Conservation (phyloP, 768 basidiomycete species). For the Naganishia antarctica region DNA sequence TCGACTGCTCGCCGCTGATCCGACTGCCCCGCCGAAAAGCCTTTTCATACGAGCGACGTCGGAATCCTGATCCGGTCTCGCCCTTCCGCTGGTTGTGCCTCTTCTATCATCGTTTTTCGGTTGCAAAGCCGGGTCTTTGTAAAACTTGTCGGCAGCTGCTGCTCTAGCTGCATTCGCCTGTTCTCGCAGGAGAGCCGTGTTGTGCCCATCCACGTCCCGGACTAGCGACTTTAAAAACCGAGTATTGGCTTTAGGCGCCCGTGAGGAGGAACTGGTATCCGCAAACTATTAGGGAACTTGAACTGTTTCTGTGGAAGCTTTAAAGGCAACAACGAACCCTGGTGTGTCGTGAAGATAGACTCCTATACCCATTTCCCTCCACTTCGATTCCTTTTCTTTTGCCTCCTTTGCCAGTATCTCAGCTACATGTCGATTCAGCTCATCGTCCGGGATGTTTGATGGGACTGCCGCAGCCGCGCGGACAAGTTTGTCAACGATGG, state of each 20-base stretch:
- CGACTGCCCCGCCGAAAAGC: conserved; percentile 43
- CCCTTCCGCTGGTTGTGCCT: not conserved
- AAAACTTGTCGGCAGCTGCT: conserved; percentile 30
- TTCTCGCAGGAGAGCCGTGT: conserved; percentile 62
- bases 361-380: conserved; percentile 66
- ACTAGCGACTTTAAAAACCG: conserved; percentile 62
- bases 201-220: conserved; percentile 90
- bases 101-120: not conserved
- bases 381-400: conserved; percentile 79
- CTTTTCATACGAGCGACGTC: conserved; percentile 23
- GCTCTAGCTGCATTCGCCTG: conserved; percentile 47
- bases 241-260: conserved; percentile 63
- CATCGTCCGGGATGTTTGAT: conserved; percentile 57
- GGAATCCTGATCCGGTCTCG: not conserved
- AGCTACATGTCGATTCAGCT: conserved; percentile 86
- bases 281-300: not conserved
- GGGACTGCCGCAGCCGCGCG: conserved; percentile 46
- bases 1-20: conserved; percentile 26
- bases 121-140: not conserved
- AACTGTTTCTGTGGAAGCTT: not conserved
- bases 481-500: conserved; percentile 44
- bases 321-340: not conserved
- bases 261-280: conserved; percentile 47
- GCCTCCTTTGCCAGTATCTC: conserved; percentile 89
- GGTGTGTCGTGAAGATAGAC: conserved; percentile 61